Conservation (phyloP, 148 eudicot genomes). For the Nyssa sinensis region DNA sequence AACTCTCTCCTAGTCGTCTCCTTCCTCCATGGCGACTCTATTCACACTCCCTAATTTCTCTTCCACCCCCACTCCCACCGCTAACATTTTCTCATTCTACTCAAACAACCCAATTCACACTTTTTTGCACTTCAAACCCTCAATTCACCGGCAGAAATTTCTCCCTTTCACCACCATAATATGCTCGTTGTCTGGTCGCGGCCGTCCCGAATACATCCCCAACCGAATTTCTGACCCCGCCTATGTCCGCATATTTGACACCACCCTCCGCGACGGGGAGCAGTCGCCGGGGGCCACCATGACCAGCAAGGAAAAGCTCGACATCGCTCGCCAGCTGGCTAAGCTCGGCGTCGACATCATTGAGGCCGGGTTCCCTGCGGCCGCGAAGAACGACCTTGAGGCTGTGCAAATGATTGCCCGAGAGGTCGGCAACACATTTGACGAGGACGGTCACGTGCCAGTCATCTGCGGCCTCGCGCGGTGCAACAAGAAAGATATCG, state of each 20-base stretch:
- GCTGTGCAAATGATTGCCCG: constrained; percentile 71
- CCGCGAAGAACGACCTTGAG: constrained; percentile 76
- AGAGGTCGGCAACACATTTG: constrained; percentile 58
- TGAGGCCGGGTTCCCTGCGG: constrained; percentile 92
- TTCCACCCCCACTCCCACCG: not conserved
- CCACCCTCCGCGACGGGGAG: constrained; percentile 93
- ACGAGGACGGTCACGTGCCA: constrained; percentile 60
- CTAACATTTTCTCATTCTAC: not conserved
- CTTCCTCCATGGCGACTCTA: constrained; percentile 23
- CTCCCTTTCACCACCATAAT: constrained; percentile 13
- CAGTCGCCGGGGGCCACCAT: constrained; percentile 96
- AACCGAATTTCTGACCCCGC: constrained; percentile 62
- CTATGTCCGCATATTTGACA: constrained; percentile 82
- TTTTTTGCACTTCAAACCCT: not conserved
- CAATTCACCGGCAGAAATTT: not conserved
- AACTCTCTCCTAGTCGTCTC: not conserved
- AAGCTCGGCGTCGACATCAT: constrained; percentile 83
- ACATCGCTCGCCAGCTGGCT: constrained; percentile 71
- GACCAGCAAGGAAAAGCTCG: constrained; percentile 81
- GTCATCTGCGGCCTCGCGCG: constrained; percentile 89
- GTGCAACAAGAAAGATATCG: constrained; percentile 83
- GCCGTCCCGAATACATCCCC: constrained; percentile 68
- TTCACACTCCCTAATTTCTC: constrained; percentile 13
- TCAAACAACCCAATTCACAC: constrained; percentile 11
- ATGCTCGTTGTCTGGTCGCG: constrained; percentile 15